Evolutionary conservation across 805 yeast genomes (phyloP).

Genomic region (Spathaspora passalidarum): DNA sequence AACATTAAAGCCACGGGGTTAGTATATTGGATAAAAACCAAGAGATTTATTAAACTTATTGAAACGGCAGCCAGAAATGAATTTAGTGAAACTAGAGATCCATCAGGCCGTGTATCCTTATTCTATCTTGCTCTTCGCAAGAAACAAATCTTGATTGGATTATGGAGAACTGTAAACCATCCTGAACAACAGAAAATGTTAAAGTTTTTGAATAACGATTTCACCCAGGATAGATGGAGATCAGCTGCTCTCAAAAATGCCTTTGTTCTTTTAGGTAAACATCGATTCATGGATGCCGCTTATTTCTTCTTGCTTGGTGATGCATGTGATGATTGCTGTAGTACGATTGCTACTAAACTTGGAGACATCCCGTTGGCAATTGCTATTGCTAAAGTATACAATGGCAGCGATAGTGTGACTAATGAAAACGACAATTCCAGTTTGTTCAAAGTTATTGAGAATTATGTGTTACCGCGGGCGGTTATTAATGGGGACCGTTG

Average conservation of each 20-base stretch:
- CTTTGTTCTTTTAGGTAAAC: constrained; percentile 83
- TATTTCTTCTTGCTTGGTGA: constrained; percentile 81
- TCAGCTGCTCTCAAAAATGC: constrained; percentile 92
- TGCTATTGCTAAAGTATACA: constrained; percentile 76
- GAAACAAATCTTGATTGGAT: constrained; percentile 69
- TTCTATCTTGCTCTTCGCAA: constrained; percentile 77
- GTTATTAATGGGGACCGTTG: constrained; percentile 69
- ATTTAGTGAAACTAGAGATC: constrained; percentile 64
- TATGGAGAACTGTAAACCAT: constrained; percentile 81
- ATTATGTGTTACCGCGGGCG: constrained; percentile 53
- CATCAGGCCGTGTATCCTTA: constrained; percentile 63
- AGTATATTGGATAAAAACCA: constrained; percentile 60
- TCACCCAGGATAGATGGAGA: constrained; percentile 71
- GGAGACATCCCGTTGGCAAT: constrained; percentile 72
- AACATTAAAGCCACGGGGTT: constrained; percentile 59
- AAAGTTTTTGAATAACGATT: constrained; percentile 74
- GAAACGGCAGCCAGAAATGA: constrained; percentile 74
- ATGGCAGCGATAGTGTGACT: constrained; percentile 16
- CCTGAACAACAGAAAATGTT: constrained; percentile 82
- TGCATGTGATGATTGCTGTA: constrained; percentile 71
- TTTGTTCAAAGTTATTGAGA: constrained; percentile 39
- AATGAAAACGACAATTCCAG: constrained; percentile 1
- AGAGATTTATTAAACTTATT: constrained; percentile 35
- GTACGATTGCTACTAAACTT: constrained; percentile 65
- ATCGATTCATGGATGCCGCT: constrained; percentile 83